Evolutionary conservation across 208 protist genomes (phyloP), one percentile per base, ranked within the genome.

Genomic region (Wallacemonas sp.): DNA sequence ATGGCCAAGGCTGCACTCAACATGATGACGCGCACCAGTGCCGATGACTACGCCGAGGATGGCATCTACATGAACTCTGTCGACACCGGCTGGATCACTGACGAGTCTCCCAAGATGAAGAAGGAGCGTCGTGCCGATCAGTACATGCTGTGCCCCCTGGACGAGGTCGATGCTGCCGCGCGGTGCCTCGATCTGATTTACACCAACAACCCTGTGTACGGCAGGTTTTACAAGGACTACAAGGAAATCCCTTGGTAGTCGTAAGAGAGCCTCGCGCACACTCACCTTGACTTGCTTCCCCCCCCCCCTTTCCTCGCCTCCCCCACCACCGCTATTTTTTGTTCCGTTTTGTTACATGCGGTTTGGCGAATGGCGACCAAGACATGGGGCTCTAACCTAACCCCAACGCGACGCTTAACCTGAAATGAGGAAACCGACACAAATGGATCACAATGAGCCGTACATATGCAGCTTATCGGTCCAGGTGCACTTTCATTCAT

Each of bases 1-100:
- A 99, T 99, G 96, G 96, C 96, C 42, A 99, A 99, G 85, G 98
- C 98, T 19, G 93, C 97, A 36, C 92, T 99, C 58, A 99, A 99
- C 77, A 99, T 99, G 98, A 98, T 99, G 96, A 99, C 98, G 1
- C 91, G 96, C 61, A 98, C 96, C 3, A 91, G 90, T 49, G 93
- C 83, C 9, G 80, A 80, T 14, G 91, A 95, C 69, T 98, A 97
- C 66, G 95, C 95, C 5, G 62, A 67, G 42, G 83, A 84, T 31
- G 75, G 88, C 47, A 99, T 99, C 80, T 98, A 94, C 79, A 98
- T 99, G 97, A 99, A 97, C 74, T 88, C 90, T 42, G 98, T 99
- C 17, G 98, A 99, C 75, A 99, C 98, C 0, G 98, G 98, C 26
- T 99, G 97, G 97, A 98, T 99, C 72, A 98, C 95, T 15, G 97